Evolutionary conservation across 495 filamentous ascomycete genomes (phyloP), one percentile per base, ranked within the genome.

Genomic region (Aspergillus incahuasiensis): DNA sequence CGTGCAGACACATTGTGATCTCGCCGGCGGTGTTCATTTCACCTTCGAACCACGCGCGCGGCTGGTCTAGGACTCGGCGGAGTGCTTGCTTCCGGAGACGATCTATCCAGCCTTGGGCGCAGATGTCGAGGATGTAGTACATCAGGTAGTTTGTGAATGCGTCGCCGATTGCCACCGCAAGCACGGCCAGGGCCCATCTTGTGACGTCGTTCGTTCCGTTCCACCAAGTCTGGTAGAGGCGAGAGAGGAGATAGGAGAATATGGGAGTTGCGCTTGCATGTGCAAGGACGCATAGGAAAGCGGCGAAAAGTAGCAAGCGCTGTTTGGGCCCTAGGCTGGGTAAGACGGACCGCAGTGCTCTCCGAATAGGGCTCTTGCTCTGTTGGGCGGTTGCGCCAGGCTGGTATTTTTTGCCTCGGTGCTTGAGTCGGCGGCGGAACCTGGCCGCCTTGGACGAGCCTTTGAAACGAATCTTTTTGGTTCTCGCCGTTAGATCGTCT

Each of bases 91-190:
- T 75, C 1, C 91, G 85, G 2, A 95, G 76, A 1, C 70, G 63
- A 63, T 94, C 86, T 42, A 91, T 79, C 94, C 94, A 97, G 20
- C 76, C 70, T 61, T 96, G 90, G 3, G 85, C 88, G 24, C 76
- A 84, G 16, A 73, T 69, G 53, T 95, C 89, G 18, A 96, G 74
- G 13, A 86, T 65, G 62, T 86, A 90, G 51, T 87, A 82, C 68
- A 82, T 84, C 9, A 80, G 65, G 58, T 82, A 95, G 0, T 78
- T 82, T 6, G 84, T 75, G 7, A 78, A 44, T 0, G 82, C 85
- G 62, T 96, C 90, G 4, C 78, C 65, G 21, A 82, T 58, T 1
- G 89, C 86, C 6, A 96, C 77, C 0, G 71, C 82, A 1, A 96
- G 76, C 9, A 96, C 82, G 12, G 74, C 71, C 13, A 88, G 63